A percentile compares a stretch with the other conserved stretches of the same genome.
These are phyloP conservation scores for Excoecaria cochinchinensis DNA, from an alignment of 345 rosid species.

Conservation along the genomic window DNA sequence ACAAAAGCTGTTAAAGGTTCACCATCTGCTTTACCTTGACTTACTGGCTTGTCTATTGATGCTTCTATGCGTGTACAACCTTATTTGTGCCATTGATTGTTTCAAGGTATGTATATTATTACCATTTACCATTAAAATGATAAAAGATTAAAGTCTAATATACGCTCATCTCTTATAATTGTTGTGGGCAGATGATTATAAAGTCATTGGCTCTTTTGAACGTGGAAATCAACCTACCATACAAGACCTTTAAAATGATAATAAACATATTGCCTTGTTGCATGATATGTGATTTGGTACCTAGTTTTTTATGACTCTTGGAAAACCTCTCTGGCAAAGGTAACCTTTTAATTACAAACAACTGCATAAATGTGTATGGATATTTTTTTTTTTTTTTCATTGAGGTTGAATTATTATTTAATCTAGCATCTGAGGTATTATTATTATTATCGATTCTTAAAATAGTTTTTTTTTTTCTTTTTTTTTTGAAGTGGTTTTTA, in stretches of 20 bases:
- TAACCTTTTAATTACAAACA: too few species aligned
- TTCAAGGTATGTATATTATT: conserved; percentile 10
- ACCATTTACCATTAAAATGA: conserved; percentile 19
- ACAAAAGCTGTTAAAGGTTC: conserved; percentile 78
- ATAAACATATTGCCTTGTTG: not conserved
- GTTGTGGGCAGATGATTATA: not conserved
- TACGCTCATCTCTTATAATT: not conserved
- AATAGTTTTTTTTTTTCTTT: too few species aligned
- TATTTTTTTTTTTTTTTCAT: too few species aligned
- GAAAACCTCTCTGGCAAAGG: too few species aligned
- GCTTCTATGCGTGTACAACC: conserved; percentile 12
- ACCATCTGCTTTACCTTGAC: conserved; percentile 40
- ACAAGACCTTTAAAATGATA: not conserved
- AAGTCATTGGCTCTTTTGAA: not conserved
- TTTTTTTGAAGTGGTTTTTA: too few species aligned
- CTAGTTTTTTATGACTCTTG: too few species aligned
- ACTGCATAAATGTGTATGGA: too few species aligned
- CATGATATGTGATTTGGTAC: not conserved
- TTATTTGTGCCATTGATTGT: conserved; percentile 24
- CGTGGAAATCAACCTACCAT: not conserved
- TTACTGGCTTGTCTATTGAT: conserved; percentile 47
- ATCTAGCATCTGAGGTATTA: too few species aligned
- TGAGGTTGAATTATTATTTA: too few species aligned
- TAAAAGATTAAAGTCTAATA: too few species aligned
- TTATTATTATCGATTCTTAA: too few species aligned